Percentiles rank a stretch among this genome's conserved stretches.
phyloP scores from a whole-genome alignment of 495 filamentous ascomycete genomes.

The Penicillium arizonense region DNA sequence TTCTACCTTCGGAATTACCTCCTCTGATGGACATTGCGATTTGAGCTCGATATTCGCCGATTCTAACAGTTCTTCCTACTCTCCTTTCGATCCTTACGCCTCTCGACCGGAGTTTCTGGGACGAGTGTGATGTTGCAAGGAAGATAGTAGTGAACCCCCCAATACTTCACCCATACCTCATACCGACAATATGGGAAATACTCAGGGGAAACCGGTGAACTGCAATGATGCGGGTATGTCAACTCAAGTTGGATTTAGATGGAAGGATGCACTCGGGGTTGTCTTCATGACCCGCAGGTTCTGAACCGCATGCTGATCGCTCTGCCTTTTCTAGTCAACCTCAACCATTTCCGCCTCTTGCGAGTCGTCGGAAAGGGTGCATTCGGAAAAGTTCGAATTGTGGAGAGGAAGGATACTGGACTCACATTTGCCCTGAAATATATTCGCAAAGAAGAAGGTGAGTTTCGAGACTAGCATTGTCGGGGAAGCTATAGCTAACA shows the following conservation, averaged over 20 bases:
- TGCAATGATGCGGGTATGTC: conserved; percentile 88
- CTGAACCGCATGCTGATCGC: conserved; percentile 10
- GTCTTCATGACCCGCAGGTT: background rate
- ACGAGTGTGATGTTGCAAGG: conserved; percentile 37
- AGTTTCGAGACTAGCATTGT: conserved; percentile 23
- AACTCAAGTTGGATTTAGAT: background rate
- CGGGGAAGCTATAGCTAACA: background rate
- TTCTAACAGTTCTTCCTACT: background rate
- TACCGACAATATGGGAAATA: conserved; percentile 76
- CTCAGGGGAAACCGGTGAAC: conserved; percentile 87
- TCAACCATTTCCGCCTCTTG: conserved; percentile 94
- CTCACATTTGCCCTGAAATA: conserved; percentile 96
- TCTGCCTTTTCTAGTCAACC: conserved; percentile 65
- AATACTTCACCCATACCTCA: conserved; percentile 18
- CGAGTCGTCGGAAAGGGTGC: conserved; percentile 96
- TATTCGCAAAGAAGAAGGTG: conserved; percentile 98
- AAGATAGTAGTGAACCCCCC: conserved; percentile 18
- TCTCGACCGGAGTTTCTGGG: background rate
- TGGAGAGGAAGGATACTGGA: conserved; percentile 93
- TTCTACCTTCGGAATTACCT: conserved; percentile 16
- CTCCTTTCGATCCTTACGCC: background rate
- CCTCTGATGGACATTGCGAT: conserved; percentile 19
- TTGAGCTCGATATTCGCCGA: conserved; percentile 9
- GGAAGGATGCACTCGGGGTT: background rate
- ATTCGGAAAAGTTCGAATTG: conserved; percentile 97